Evolutionary conservation across 345 rosid species (phyloP), one percentile per base, ranked within the genome.

Genomic region (Eucalyptus erythrocorys): DNA sequence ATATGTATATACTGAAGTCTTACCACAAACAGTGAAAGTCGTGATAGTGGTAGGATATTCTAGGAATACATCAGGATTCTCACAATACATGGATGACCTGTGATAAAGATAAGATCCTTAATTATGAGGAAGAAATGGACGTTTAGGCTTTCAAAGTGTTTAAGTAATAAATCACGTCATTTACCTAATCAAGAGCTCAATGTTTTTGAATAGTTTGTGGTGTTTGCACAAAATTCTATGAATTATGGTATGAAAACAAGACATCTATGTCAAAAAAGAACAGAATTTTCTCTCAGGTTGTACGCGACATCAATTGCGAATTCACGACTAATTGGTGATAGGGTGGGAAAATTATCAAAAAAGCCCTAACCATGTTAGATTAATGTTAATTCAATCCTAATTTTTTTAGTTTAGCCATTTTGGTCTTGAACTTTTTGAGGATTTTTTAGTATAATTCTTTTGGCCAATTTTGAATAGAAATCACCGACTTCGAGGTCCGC

Each of bases 401-500:
- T 14, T 34, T n/a, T n/a, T 66, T 15, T 7, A 8, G 15, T 66
- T 66, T 15, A n/a, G 10, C 21, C 2, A 66, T 4, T 66, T 32
- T 15, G 34, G 21, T 66, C 40, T 32, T 66, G 5, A 32, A 66
- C 5, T 14, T 66, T 66, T n/a, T 7, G 40, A 15, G 5, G 1
- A 14, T n/a, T 66, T 66, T 66, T 14, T 4, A 66, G 5, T n/a
- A 4, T 66, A 32, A 21, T 15, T 10, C 0, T 32, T 66, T 0
- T 3, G 1, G 21, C 0, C 40, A 66, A 66, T 66, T 66, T 66
- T 66, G 40, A 66, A 8, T 32, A 15, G 21, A 66, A 32, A 66
- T 66, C 40, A n/a, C 22, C 7, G 1, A 16, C 2, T 66, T 66
- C 0, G 11, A 66, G 76, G 40, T 16, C 6, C 1, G 1, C 79